These are phyloP conservation scores for Trypanosoma vivax DNA, from an alignment of 208 protist species.

Conservation along the genomic window DNA sequence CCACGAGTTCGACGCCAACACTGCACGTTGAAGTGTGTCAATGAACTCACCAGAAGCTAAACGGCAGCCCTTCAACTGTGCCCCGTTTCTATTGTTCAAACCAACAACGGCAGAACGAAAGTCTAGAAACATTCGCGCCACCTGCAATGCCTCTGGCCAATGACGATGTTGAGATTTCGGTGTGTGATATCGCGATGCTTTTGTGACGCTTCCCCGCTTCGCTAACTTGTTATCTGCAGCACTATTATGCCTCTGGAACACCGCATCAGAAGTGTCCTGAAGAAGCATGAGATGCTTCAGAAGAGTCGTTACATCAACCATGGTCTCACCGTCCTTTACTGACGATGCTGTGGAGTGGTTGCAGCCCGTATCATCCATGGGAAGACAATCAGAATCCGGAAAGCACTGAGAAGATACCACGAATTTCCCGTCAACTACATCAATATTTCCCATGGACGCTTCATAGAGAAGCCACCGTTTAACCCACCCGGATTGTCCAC, in stretches of 20 bases:
- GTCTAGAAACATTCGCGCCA: constrained; percentile 4
- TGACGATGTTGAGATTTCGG: constrained; percentile 2
- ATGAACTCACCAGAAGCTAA: constrained; percentile 16
- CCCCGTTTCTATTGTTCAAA: background rate
- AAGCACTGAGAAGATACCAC: background rate
- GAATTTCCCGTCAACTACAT: constrained; percentile 29
- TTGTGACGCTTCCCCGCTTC: background rate
- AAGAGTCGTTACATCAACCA: constrained; percentile 19
- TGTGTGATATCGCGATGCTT: background rate
- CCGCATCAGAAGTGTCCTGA: constrained; percentile 14
- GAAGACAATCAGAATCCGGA: background rate
- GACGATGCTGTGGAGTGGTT: constrained; percentile 1
- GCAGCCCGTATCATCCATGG: background rate
- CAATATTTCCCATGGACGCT: constrained; percentile 81
- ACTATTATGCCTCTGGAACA: background rate
- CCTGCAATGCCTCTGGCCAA: constrained; percentile 19
- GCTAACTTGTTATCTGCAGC: background rate
- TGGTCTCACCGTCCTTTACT: constrained; percentile 3
- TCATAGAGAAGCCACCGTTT: constrained; percentile 81
- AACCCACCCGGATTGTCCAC: constrained; percentile 59
- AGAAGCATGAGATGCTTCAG: constrained; percentile 33
- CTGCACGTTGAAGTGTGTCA: constrained; percentile 8
- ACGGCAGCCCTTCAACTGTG: background rate
- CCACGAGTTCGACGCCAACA: constrained; percentile 23
- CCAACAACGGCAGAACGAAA: background rate